Percentiles rank a stretch among this genome's conserved stretches.
Conservation (phyloP, 305 asterid species). For the Plantago lanceolata region DNA sequence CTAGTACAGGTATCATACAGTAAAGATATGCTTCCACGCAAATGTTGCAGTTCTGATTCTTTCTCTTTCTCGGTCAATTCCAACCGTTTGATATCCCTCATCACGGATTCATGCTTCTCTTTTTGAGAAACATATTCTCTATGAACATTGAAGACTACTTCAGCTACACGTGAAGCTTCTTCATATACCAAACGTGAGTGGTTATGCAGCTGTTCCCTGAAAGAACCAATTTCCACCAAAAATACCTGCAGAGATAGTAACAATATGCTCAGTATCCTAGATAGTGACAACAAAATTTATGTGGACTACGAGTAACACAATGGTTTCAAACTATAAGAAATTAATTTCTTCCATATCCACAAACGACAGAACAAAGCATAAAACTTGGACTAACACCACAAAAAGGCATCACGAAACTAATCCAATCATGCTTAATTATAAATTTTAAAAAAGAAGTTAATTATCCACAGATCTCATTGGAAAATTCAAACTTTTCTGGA, state of each 20-base stretch:
- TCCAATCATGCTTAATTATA: neutral
- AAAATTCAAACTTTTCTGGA: neutral
- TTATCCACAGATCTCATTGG: neutral
- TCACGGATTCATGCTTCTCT: constrained; percentile 49
- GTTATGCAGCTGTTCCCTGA: constrained; percentile 48
- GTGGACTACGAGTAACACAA: constrained; percentile 19
- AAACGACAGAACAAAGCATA: neutral
- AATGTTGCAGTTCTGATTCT: constrained; percentile 54
- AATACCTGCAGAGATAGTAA: constrained; percentile 49
- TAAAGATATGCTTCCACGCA: constrained; percentile 43
- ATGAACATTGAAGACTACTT: constrained; percentile 38
- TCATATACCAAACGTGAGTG: constrained; percentile 53
- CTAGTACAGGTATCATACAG: constrained; percentile 60
- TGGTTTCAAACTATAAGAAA: constrained; percentile 16
- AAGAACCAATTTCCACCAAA: constrained; percentile 45
- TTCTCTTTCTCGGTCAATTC: constrained; percentile 53
- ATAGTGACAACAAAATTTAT: constrained; percentile 12
- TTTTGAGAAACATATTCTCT: constrained; percentile 50
- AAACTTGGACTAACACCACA: neutral
- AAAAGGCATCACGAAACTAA: neutral
- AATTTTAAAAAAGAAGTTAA: neutral
- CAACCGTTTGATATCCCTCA: constrained; percentile 43
- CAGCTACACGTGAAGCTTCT: constrained; percentile 55
- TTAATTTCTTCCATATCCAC: constrained; percentile 1
- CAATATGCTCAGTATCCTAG: constrained; percentile 27